These are phyloP conservation scores for Nemania sp. DNA, from an alignment of 2,329 filamentous ascomycete species.

Conservation along the genomic window DNA sequence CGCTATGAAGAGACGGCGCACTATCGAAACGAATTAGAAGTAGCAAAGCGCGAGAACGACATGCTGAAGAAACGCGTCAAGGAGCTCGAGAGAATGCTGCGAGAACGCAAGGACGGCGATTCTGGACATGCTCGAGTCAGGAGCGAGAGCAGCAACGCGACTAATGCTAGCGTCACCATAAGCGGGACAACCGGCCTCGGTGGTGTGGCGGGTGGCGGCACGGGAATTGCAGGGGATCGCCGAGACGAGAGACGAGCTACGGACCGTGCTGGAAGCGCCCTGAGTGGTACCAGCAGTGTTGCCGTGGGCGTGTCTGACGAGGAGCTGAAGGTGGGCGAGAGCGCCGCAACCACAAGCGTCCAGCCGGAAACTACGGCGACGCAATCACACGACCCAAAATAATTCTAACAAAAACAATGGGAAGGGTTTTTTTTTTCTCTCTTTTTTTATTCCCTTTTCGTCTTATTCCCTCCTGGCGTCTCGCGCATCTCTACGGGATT, in stretches of 20 bases:
- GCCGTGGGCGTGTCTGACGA: slow-evolving; percentile 63
- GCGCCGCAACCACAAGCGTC: slow-evolving; percentile 57
- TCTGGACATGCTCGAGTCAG: slow-evolving; percentile 35
- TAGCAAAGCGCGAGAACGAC: slow-evolving; percentile 67
- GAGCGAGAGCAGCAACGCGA: slow-evolving; percentile 60
- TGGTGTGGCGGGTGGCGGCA: slow-evolving; percentile 40
- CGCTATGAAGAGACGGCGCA: slow-evolving; percentile 67
- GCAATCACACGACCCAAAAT: slow-evolving; percentile 4
- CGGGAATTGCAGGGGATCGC: slow-evolving; percentile 52
- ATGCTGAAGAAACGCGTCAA: slow-evolving; percentile 62
- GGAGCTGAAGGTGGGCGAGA: slow-evolving; percentile 65
- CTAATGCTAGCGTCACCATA: slow-evolving; percentile 51
- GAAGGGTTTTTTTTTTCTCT: not conserved
- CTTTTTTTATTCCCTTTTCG: not conserved
- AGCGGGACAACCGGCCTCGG: slow-evolving; percentile 40
- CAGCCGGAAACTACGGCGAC: not conserved
- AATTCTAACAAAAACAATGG: not conserved
- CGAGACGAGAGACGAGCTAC: slow-evolving; percentile 43
- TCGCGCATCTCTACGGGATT: not conserved
- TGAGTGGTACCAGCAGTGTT: slow-evolving; percentile 51
- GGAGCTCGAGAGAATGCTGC: slow-evolving; percentile 62
- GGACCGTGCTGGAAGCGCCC: slow-evolving; percentile 52
- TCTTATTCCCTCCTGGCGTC: not conserved
- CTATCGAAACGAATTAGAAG: slow-evolving; percentile 64
- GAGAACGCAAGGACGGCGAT: slow-evolving; percentile 54